phyloP scores from a whole-genome alignment of 2,329 filamentous ascomycete genomes.

The Trichoderma sp. region DNA sequence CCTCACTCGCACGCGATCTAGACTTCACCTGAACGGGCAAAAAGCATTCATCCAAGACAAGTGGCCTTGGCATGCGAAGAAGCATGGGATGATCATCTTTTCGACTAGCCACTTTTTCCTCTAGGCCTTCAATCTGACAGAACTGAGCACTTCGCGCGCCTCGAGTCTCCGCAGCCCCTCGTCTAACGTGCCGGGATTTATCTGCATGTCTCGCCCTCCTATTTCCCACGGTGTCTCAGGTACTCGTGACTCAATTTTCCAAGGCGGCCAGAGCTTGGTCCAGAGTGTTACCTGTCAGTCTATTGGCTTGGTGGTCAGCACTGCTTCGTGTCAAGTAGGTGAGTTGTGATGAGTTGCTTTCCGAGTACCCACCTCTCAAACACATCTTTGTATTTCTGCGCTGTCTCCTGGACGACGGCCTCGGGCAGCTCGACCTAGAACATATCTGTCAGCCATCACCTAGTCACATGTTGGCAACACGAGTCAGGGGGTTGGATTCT shows the following conservation, averaged over 20 bases:
- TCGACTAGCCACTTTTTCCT: background rate
- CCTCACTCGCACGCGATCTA: background rate
- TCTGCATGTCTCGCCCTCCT: background rate
- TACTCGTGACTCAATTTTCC: slow-evolving; percentile 16
- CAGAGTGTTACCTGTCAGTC: slow-evolving; percentile 23
- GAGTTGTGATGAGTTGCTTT: background rate
- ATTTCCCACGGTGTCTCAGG: background rate
- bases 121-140: background rate
- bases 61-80: background rate
- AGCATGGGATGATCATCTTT: background rate
- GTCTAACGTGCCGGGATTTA: background rate
- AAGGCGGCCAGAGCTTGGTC: slow-evolving; percentile 22
- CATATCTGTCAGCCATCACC: background rate
- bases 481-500: background rate
- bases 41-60: background rate
- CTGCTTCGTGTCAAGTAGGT: background rate
- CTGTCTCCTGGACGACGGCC: slow-evolving; percentile 70
- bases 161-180: background rate
- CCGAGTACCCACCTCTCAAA: slow-evolving; percentile 42
- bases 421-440: slow-evolving; percentile 45
- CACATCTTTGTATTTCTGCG: slow-evolving; percentile 73
- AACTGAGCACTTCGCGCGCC: background rate
- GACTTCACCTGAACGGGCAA: background rate
- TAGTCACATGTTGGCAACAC: background rate
- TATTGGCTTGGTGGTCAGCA: slow-evolving; percentile 13